Percentiles rank a stretch among this genome's conserved stretches.
Evolutionary conservation across 2,329 filamentous ascomycete genomes (phyloP).

Genomic region (Diplodia scrobiculata): DNA sequence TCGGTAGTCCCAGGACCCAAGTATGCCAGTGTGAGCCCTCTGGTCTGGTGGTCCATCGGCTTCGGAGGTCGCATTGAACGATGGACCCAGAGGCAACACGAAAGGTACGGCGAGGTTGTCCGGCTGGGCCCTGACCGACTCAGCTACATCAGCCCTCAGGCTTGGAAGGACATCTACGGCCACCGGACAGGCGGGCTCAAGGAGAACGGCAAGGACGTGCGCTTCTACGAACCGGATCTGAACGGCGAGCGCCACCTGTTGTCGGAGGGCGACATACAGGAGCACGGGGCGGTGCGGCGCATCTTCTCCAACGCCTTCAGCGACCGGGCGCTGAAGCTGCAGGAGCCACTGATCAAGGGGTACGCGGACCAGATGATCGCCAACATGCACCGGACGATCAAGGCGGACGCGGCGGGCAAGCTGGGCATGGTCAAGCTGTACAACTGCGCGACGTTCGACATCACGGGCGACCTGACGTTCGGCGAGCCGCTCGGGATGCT

Average conservation of each 20-base stretch:
- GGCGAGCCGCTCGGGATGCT: constrained; percentile 41
- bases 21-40: constrained; percentile 37
- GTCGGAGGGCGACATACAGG: constrained; percentile 32
- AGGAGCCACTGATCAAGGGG: constrained; percentile 38
- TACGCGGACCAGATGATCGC: constrained; percentile 41
- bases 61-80: constrained; percentile 36
- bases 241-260: neutral
- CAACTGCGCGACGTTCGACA: constrained; percentile 38
- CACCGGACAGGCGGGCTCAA: constrained; percentile 25
- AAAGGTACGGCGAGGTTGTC: constrained; percentile 26
- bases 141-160: constrained; percentile 21
- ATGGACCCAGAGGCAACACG: constrained; percentile 36
- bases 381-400: neutral
- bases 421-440: constrained; percentile 19
- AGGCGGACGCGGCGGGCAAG: constrained; percentile 36
- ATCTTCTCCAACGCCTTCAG: constrained; percentile 39
- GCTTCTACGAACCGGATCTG: constrained; percentile 6
- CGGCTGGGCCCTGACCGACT: constrained; percentile 26
- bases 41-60: constrained; percentile 40
- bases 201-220: constrained; percentile 17
- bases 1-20: constrained; percentile 46
- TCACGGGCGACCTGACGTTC: constrained; percentile 42
- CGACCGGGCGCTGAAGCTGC: constrained; percentile 37
- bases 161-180: constrained; percentile 30
- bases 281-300: constrained; percentile 31